phyloP scores from a whole-genome alignment of 495 filamentous ascomycete species.

The Choiromyces venosus region DNA sequence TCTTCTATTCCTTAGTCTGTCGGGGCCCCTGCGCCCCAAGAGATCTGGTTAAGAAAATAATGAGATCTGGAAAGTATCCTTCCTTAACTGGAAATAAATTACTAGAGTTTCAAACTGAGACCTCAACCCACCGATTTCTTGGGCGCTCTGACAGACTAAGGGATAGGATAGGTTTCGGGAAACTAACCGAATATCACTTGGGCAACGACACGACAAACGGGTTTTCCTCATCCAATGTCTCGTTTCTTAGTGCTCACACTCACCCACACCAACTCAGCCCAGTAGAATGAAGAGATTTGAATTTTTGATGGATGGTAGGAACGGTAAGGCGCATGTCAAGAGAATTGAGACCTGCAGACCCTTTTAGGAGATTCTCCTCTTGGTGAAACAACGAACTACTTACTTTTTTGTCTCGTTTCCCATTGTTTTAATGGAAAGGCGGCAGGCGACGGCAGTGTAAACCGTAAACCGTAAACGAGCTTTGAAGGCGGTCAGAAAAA shows the following conservation, averaged over 20 bases:
- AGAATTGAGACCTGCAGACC: neutral
- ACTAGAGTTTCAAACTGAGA: too few relatives aligned
- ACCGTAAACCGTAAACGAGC: neutral
- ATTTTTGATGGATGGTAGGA: neutral
- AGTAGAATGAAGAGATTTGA: neutral
- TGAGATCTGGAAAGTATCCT: too few relatives aligned
- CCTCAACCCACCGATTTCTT: too few relatives aligned
- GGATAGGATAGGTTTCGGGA: neutral
- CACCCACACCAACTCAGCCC: neutral
- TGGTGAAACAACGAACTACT: too few relatives aligned
- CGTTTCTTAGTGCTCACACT: neutral
- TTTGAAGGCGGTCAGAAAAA: neutral
- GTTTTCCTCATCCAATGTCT: neutral
- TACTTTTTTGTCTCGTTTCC: too few relatives aligned
- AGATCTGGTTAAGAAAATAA: too few relatives aligned
- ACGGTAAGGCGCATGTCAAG: neutral
- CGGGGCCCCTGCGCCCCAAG: too few relatives aligned
- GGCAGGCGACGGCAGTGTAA: neutral
- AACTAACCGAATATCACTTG: constrained; percentile 1
- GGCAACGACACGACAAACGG: neutral
- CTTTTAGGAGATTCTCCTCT: neutral
- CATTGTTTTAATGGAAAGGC: neutral
- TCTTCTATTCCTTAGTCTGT: too few relatives aligned
- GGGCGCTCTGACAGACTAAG: too few relatives aligned
- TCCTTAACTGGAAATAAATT: too few relatives aligned